Base-by-base conservation (phyloP, 2,329 filamentous ascomycete species). In the Ophiostoma montium region DNA sequence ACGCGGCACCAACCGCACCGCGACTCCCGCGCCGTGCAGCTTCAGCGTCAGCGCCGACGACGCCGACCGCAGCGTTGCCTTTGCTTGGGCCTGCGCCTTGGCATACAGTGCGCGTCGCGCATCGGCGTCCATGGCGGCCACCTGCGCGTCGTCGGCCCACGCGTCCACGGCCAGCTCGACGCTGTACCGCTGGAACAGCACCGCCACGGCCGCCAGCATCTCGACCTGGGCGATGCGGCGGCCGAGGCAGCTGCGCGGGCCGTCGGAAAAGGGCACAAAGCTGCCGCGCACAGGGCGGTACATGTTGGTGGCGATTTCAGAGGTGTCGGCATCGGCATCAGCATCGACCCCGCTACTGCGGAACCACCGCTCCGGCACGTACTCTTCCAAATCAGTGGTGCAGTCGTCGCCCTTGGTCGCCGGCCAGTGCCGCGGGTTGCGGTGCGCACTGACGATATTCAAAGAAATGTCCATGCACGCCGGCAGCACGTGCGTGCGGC, bases 341-440 rank as follows among this genome's bases (percentile, higher is more conserved):
- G 54, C 55, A 6, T 57, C 49, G 57, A 58, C 16, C 50, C 59
- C 2, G 52, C 54, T 54, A 53, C n/a, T 15, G 33, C 57, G 16
- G 54, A 86, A 75, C 85, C 86, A 89, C 39, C 85, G 74, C 62
- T 86, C 80, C 0, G 85, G 84, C 44, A 78, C 68, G 62, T 80
- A 90, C 51, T 83, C 75, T 48, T 81, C 70, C 1, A 85, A 63
- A 56, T 89, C 83, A 46, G 75, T 65, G 16, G 63, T 36, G 30
- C 32, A 18, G 11, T 19, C 18, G 21, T 64, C 1, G 56, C 71
- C 73, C 16, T 67, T 67, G 52, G 63, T 61, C 50, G 70, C 60
- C 12, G 83, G 83, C 85, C 86, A 90, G 62, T 82, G 80, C 45
- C 74, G 76, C 11, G 84, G 83, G 61, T 87, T 84, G 35, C 77